Evolutionary conservation across 805 yeast genomes (phyloP).

Genomic region (Naumovozyma baii): DNA sequence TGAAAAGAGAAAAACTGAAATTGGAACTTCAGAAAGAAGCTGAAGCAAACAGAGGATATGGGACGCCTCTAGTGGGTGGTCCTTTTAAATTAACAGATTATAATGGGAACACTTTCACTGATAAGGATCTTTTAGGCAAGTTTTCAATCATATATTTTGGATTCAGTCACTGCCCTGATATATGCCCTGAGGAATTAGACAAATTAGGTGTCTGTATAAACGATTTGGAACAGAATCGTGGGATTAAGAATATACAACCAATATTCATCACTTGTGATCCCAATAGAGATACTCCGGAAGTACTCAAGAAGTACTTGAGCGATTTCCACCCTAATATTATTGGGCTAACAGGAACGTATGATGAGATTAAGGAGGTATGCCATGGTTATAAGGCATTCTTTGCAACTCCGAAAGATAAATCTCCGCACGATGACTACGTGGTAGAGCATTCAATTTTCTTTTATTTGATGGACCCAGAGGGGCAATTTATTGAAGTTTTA

Average conservation of each 20-base stretch:
- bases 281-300: slow-evolving; percentile 81
- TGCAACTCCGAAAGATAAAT: slow-evolving; percentile 85
- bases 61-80: slow-evolving; percentile 76
- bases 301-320: slow-evolving; percentile 63
- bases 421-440: slow-evolving; percentile 88
- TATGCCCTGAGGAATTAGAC: slow-evolving; percentile 95
- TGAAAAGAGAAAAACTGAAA: slow-evolving; percentile 64
- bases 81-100: slow-evolving; percentile 66
- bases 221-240: slow-evolving; percentile 49
- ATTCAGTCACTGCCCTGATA: slow-evolving; percentile 94
- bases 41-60: slow-evolving; percentile 76
- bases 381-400: slow-evolving; percentile 90
- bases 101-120: slow-evolving; percentile 64
- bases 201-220: slow-evolving; percentile 62
- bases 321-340: slow-evolving; percentile 85
- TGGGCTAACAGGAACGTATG: slow-evolving; percentile 88
- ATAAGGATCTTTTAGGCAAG: slow-evolving; percentile 63
- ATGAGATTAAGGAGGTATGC: slow-evolving; percentile 72
- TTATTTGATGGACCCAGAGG: slow-evolving; percentile 95
- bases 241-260: slow-evolving; percentile 58
- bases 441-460: slow-evolving; percentile 97
- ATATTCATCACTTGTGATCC: slow-evolving; percentile 95
- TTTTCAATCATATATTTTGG: slow-evolving; percentile 85
- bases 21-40: slow-evolving; percentile 68
- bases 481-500: slow-evolving; percentile 85